Conservation (phyloP, 129 eudicot species). For the Erigeron canadensis region DNA sequence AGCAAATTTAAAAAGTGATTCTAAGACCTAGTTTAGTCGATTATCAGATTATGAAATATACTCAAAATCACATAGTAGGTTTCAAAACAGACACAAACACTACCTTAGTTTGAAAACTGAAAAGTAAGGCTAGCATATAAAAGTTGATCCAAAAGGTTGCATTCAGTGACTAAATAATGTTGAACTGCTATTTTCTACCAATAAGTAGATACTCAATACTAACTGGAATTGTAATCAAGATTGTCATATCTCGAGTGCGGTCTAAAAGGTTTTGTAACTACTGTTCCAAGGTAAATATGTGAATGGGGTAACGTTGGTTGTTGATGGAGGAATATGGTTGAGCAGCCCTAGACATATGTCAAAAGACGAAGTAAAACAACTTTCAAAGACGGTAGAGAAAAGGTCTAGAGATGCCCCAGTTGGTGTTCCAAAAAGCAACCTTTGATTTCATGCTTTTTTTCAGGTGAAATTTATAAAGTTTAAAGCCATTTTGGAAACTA, state of each 20-base stretch:
- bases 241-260: neutral
- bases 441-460: conserved; percentile 19
- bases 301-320: conserved; percentile 45
- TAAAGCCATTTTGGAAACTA: neutral
- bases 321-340: conserved; percentile 54
- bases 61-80: too few species aligned
- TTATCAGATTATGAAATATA: too few species aligned
- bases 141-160: too few species aligned
- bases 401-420: conserved; percentile 44
- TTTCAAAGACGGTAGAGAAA: conserved; percentile 47
- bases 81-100: too few species aligned
- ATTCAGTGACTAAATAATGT: too few species aligned
- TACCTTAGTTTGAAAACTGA: too few species aligned
- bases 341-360: conserved; percentile 39
- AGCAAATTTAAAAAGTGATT: too few species aligned
- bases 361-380: conserved; percentile 46
- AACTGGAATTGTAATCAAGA: neutral
- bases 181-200: too few species aligned
- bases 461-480: neutral
- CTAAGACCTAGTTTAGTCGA: too few species aligned
- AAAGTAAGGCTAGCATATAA: too few species aligned
- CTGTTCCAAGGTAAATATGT: conserved; percentile 42
- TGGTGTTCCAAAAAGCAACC: conserved; percentile 55
- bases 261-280: neutral
- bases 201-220: neutral